phyloP scores from a whole-genome alignment of 306 rosid species.

The Gastrolobium villosum region DNA sequence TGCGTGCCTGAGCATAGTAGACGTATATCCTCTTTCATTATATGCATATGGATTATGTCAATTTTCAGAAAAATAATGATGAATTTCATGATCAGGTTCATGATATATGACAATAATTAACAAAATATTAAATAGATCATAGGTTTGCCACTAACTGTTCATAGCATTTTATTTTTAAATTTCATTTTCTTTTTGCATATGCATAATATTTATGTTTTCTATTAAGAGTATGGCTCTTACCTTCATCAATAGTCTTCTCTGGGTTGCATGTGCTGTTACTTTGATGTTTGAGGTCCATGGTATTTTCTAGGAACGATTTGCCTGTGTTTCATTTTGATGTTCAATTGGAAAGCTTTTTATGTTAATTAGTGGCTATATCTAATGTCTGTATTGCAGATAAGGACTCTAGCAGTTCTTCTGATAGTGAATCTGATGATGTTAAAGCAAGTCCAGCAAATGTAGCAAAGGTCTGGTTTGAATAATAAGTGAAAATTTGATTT shows the following conservation, averaged over 20 bases:
- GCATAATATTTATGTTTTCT: neutral
- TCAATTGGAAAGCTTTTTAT: slow-evolving; percentile 14
- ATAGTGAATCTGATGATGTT: slow-evolving; percentile 63
- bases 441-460: slow-evolving; percentile 60
- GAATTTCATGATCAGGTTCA: slow-evolving; percentile 23
- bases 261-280: slow-evolving; percentile 25
- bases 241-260: slow-evolving; percentile 16
- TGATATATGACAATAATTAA: neutral
- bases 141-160: neutral
- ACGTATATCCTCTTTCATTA: neutral
- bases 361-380: slow-evolving; percentile 33
- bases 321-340: slow-evolving; percentile 22
- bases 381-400: slow-evolving; percentile 54
- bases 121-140: neutral
- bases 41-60: neutral
- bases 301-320: slow-evolving; percentile 28
- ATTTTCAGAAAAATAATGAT: slow-evolving; percentile 6
- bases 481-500: slow-evolving; percentile 13
- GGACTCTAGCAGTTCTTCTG: slow-evolving; percentile 70
- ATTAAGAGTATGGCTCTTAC: slow-evolving; percentile 21
- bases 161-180: neutral
- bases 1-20: neutral
- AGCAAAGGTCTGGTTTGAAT: slow-evolving; percentile 56
- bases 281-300: slow-evolving; percentile 37
- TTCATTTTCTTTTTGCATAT: neutral